Evolutionary conservation across 208 protist species (phyloP), one percentile per base, ranked within the genome.

Genomic region (Endotrypanum monterogeii): DNA sequence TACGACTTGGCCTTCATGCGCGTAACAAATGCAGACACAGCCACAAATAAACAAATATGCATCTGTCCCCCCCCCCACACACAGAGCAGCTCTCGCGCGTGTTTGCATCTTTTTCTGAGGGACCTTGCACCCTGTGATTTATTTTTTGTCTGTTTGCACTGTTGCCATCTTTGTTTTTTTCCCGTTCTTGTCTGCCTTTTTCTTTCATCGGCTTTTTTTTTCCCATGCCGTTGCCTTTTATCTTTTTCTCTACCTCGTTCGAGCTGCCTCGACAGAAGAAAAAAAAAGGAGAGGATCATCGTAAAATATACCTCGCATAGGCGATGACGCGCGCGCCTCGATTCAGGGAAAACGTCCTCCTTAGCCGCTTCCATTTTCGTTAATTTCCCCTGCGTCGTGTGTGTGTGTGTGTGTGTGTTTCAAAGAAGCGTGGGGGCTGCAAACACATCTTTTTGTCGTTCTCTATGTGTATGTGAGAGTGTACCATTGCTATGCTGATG

Each of bases 401-500:
- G 9, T 60, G 23, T 61, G 12, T 63, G 58, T 23, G 16, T 5
- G 32, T 63, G 58, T 6, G 32, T 12, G 20, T 8, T 4, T 41
- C 1, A 28, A 23, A 18, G 7, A 2, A 11, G 20, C 6, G 35
- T 41, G 20, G 56, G 7, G 25, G 1, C 8, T 20, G 60, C 25
- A 11, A 48, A 4, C 20, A 60, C 9, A 25, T 44, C 18, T 58
- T 35, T 48, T 67, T 9, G 18, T 48, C 9, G 6, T 35, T 48
- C 44, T 14, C 44, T 32, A 18, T 48, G 8, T 3, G 14, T 51
- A 7, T n/a, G 6, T 35, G 18, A 35, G 39, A 1, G 14, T 52
- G 39, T 7, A 0, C 76, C 30, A 65, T 18, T 65, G 63, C 76
- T 72, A 12, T 84, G 55, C 79, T 82, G n/a, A 35, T 61, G 56